A percentile compares a stretch with the other conserved stretches of the same genome.
phyloP scores from a whole-genome alignment of 2,329 filamentous ascomycete genomes.

The Claviceps maximensis region DNA sequence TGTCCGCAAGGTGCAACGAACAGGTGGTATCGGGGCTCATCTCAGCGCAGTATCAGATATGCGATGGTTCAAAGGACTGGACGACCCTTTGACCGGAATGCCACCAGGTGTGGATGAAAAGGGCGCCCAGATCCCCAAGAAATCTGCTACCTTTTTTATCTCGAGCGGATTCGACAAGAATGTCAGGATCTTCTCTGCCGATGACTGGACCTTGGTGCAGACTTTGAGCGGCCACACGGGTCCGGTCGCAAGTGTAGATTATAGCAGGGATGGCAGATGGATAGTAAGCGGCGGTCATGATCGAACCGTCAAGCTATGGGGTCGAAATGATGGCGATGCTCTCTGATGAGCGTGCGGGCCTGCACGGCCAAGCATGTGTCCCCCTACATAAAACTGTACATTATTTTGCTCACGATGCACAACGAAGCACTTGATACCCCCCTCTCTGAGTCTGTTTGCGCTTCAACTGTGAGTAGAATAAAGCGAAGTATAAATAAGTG shows the following conservation, averaged over 20 bases:
- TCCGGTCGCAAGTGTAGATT: constrained; percentile 81
- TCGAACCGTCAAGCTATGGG: constrained; percentile 92
- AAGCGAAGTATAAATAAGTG: not conserved
- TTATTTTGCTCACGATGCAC: not conserved
- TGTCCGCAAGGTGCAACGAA: constrained; percentile 72
- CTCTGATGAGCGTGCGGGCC: constrained; percentile 20
- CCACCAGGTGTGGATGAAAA: constrained; percentile 50
- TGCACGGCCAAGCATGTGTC: not conserved
- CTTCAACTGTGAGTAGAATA: not conserved
- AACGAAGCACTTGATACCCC: not conserved
- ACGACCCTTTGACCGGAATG: constrained; percentile 53
- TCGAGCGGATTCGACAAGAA: constrained; percentile 87
- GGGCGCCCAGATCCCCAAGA: constrained; percentile 59
- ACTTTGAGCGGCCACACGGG: constrained; percentile 81
- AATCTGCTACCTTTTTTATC: constrained; percentile 82
- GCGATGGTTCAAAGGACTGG: constrained; percentile 81
- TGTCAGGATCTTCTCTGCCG: constrained; percentile 89
- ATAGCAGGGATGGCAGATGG: constrained; percentile 76
- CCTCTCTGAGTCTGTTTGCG: not conserved
- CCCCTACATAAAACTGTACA: not conserved
- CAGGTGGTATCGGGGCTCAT: constrained; percentile 80
- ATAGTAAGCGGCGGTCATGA: constrained; percentile 93
- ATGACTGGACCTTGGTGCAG: constrained; percentile 88
- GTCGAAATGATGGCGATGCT: constrained; percentile 59
- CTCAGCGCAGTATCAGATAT: constrained; percentile 84